Percentiles rank a stretch among this genome's conserved stretches.
Evolutionary conservation across 768 basidiomycete species (phyloP).

Genomic region (Lentinus tigrinus): DNA sequence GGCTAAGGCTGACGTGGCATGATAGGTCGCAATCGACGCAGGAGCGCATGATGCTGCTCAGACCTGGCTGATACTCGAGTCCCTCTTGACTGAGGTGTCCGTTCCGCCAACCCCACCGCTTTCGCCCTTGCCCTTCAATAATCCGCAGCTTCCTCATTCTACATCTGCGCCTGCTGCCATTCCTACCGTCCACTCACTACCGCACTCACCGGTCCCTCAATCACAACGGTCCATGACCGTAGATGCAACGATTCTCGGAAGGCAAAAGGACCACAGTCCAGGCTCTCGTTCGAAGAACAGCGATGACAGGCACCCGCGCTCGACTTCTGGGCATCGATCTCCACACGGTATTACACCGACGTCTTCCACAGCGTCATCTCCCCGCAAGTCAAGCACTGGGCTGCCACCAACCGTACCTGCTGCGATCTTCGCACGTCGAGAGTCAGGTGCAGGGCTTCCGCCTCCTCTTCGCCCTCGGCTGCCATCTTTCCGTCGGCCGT

Average conservation of each 20-base stretch:
- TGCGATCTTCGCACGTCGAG: conserved; percentile 22
- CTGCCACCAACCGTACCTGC: conserved; percentile 22
- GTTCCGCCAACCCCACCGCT: conserved; percentile 28
- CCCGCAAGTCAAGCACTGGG: conserved; percentile 14
- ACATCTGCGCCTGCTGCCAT: conserved; percentile 44
- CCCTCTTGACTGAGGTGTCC: conserved; percentile 50
- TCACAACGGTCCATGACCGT: conserved; percentile 12
- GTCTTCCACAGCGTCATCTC: conserved; percentile 26
- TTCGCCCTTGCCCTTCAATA: conserved; percentile 22
- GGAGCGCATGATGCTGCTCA: conserved; percentile 59
- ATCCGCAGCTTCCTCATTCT: conserved; percentile 33
- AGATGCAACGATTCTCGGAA: background rate
- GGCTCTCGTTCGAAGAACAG: conserved; percentile 16
- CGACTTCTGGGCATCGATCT: conserved; percentile 20
- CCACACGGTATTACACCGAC: conserved; percentile 22
- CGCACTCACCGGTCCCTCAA: conserved; percentile 18
- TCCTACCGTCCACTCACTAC: conserved; percentile 26
- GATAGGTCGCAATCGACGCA: conserved; percentile 48
- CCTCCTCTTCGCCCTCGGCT: conserved; percentile 22
- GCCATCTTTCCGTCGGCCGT: conserved; percentile 40
- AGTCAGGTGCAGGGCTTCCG: conserved; percentile 11
- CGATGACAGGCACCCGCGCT: conserved; percentile 7
- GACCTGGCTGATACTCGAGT: conserved; percentile 64
- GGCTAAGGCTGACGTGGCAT: background rate
- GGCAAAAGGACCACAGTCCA: conserved; percentile 17